Conservation (phyloP, 352 stramenopile genomes). For the Pelagophyceae sp. region DNA sequence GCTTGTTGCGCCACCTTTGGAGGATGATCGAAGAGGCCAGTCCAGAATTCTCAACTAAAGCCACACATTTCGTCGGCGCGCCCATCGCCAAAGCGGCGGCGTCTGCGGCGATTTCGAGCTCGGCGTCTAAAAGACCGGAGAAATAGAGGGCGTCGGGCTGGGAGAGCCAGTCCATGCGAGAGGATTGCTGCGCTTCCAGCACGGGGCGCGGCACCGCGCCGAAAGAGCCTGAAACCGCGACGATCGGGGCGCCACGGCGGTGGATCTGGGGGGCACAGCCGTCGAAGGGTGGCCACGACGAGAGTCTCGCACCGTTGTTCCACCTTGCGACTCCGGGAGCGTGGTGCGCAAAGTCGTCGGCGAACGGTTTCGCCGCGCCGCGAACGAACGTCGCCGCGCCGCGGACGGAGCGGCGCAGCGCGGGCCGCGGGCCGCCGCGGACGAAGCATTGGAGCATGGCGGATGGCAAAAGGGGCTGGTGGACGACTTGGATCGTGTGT, state of each 20-base stretch:
- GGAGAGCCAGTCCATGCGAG: background rate
- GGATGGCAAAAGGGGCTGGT: too few species aligned
- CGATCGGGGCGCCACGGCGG: too few species aligned
- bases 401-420: too few species aligned
- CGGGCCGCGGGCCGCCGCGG: too few species aligned
- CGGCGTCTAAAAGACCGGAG: background rate
- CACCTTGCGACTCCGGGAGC: too few species aligned
- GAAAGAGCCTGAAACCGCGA: too few species aligned
- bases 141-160: conserved; percentile 13
- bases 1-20: background rate
- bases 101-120: background rate
- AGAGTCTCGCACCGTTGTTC: too few species aligned
- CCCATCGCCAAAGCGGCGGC: background rate
- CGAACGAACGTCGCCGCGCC: background rate
- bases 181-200: background rate
- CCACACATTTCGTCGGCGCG: background rate
- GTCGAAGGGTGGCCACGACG: too few species aligned
- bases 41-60: conserved; percentile 21
- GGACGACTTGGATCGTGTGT: too few species aligned
- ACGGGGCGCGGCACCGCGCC: conserved; percentile 2
- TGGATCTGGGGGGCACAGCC: too few species aligned
- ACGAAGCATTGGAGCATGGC: too few species aligned
- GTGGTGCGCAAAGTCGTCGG: conserved; percentile 1
- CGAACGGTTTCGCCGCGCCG: background rate
- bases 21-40: background rate